These are phyloP conservation scores for Pythium utonaiense DNA, from an alignment of 352 stramenopile genomes.

Conservation along the genomic window DNA sequence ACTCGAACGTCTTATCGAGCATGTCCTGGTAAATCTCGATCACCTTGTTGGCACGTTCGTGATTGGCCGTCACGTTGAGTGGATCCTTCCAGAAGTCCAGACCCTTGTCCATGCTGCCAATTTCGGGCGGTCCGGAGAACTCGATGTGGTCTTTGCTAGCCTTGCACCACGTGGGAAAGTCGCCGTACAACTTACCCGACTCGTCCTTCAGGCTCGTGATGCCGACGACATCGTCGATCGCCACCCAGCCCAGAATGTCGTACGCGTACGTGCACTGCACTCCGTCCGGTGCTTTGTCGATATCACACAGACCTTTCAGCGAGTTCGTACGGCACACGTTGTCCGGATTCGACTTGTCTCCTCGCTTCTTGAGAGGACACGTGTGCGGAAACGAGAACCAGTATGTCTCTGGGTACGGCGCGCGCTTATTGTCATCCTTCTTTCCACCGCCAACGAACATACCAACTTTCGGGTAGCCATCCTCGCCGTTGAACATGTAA, in stretches of 20 bases:
- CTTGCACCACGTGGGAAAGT: constrained; percentile 44
- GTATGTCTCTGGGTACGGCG: constrained; percentile 48
- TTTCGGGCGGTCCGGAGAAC: constrained; percentile 32
- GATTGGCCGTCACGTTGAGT: constrained; percentile 29
- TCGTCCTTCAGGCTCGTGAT: constrained; percentile 51
- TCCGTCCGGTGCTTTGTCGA: constrained; percentile 16
- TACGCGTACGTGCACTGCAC: constrained; percentile 27
- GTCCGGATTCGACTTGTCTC: constrained; percentile 38
- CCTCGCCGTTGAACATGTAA: no score
- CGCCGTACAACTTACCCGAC: constrained; percentile 32
- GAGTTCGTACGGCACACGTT: constrained; percentile 13
- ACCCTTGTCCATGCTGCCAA: constrained; percentile 9
- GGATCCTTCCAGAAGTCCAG: constrained; percentile 60
- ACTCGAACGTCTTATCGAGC: constrained; percentile 2
- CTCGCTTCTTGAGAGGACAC: constrained; percentile 41
- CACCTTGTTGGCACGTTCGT: constrained; percentile 29
- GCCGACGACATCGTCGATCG: constrained; percentile 57
- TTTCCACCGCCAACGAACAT: constrained; percentile 35
- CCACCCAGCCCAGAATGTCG: constrained; percentile 50
- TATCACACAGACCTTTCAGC: constrained; percentile 27
- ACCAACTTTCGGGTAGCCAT: constrained; percentile 33
- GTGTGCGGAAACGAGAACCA: constrained; percentile 72
- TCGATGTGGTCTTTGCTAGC: constrained; percentile 36
- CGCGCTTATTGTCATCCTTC: constrained; percentile 33
- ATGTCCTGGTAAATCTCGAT: constrained; percentile 44